Evolutionary conservation across 805 yeast species (phyloP), one percentile per base, ranked within the genome.

Genomic region (Lachancea nothofagi): DNA sequence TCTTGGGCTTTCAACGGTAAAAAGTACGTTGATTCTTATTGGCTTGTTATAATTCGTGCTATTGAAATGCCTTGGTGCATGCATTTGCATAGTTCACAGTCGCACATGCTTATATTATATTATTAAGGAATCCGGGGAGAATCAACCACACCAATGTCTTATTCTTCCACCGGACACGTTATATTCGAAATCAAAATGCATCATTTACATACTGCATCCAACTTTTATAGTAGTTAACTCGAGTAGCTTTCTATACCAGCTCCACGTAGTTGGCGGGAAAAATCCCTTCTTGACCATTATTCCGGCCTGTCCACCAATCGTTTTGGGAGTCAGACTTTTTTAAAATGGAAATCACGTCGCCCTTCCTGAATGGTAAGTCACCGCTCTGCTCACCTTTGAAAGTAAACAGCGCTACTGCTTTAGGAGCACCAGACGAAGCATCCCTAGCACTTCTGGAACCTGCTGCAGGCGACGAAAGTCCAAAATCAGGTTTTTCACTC

Each of bases 221-320:
- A n/a, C n/a, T n/a, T n/a, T n/a, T n/a, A n/a, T n/a, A n/a, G n/a
- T n/a, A n/a, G n/a, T n/a, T n/a, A n/a, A n/a, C n/a, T n/a, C n/a
- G n/a, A n/a, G n/a, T n/a, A n/a, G n/a, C n/a, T n/a, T n/a, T n/a
- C 19, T 43, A 66, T 9, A 67, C 71, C 53, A 89, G 64, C 58
- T 89, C 95, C 30, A 90, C 97, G 57, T 90, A 90, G 61, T 90
- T 90, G 2, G 98, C 98, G 7, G 98, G 98, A 74, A 90, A 90
- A 17, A 89, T 89, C 30, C 98, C 98, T 53, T 85, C 86, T 45
- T 65, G 66, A 9, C 94, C 90, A 50, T 83, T 84, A 40, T 78
- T 68, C 58, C 83, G 78, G 20, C 98, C 98, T 0, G 96, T 87
- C 98, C 98, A 93, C 98, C 98, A 93, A 61, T 93, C 97, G 60